Percentiles rank a stretch among this genome's conserved stretches.
These are phyloP conservation scores for Cryptococcus neoformans DNA, from an alignment of 1,284 basidiomycete genomes.

Conservation along the genomic window DNA sequence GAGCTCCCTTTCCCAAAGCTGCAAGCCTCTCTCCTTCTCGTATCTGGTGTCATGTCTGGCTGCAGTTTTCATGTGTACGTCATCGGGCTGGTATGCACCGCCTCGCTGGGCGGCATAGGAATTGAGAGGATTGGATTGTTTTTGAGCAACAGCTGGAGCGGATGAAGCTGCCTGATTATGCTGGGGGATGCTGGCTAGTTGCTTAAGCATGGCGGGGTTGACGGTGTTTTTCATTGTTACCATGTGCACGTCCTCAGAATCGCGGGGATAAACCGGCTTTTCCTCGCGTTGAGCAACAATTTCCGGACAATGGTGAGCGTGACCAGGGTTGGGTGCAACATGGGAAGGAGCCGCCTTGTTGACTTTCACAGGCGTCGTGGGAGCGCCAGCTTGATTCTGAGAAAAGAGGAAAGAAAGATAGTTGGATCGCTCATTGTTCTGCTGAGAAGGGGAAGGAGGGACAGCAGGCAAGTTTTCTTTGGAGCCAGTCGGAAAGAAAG, in stretches of 20 bases:
- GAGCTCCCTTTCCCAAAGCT: conserved; percentile 79
- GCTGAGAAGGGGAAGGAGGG: conserved; percentile 9
- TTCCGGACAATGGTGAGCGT: conserved; percentile 13
- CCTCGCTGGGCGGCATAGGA: conserved; percentile 22
- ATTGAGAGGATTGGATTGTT: conserved; percentile 9
- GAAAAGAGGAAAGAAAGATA: conserved; percentile 45
- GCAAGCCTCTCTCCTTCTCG: conserved; percentile 49
- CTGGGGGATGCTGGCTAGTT: conserved; percentile 50
- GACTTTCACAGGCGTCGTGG: conserved; percentile 29
- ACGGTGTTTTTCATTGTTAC: conserved; percentile 45
- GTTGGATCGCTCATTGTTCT: conserved; percentile 29
- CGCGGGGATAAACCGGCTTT: conserved; percentile 1
- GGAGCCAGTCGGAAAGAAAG: conserved; percentile 11
- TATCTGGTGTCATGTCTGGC: conserved; percentile 21
- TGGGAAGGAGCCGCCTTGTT: conserved; percentile 15
- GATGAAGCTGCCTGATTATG: conserved; percentile 6
- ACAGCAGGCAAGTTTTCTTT: conserved; percentile 25
- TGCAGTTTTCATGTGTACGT: conserved; percentile 44
- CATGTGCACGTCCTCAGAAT: conserved; percentile 49
- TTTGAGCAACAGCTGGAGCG: conserved; percentile 1
- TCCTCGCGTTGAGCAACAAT: conserved; percentile 5
- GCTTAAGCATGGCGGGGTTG: conserved; percentile 52
- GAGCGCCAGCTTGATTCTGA: conserved; percentile 26
- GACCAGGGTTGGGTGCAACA: conserved; percentile 9
- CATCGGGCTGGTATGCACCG: conserved; percentile 22